Conservation (phyloP, 345 rosid species). For the Zanthoxylum bungeanum region DNA sequence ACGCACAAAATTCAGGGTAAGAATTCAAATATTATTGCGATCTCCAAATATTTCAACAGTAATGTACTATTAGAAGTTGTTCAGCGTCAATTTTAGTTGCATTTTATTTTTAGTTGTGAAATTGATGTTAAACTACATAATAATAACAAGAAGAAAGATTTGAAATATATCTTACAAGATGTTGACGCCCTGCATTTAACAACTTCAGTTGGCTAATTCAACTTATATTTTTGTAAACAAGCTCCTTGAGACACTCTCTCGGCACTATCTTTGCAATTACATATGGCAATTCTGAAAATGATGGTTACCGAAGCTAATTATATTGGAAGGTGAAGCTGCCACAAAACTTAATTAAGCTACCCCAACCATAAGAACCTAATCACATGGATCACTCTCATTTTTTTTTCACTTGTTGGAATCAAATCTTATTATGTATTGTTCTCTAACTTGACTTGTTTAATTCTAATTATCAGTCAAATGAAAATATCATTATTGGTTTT, state of each 20-base stretch:
- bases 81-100: neutral
- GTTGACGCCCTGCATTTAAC: neutral
- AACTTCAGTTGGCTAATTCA: neutral
- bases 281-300: neutral
- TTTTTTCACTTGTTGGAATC: neutral
- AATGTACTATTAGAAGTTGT: neutral
- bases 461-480: neutral
- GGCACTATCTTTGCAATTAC: neutral
- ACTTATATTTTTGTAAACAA: neutral
- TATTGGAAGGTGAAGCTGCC: conserved; percentile 7
- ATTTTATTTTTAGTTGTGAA: neutral
- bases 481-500: neutral
- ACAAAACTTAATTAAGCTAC: neutral
- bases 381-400: neutral
- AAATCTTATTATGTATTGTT: neutral
- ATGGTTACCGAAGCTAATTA: conserved; percentile 15
- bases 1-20: no score
- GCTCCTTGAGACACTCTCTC: neutral
- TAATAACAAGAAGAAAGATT: neutral
- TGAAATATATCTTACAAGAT: neutral
- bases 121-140: neutral
- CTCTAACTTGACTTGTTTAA: neutral
- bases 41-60: no score
- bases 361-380: conserved; percentile 15
- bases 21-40: no score